These are phyloP conservation scores for Lactarius trivialis DNA, from an alignment of 768 basidiomycete species.

Conservation along the genomic window DNA sequence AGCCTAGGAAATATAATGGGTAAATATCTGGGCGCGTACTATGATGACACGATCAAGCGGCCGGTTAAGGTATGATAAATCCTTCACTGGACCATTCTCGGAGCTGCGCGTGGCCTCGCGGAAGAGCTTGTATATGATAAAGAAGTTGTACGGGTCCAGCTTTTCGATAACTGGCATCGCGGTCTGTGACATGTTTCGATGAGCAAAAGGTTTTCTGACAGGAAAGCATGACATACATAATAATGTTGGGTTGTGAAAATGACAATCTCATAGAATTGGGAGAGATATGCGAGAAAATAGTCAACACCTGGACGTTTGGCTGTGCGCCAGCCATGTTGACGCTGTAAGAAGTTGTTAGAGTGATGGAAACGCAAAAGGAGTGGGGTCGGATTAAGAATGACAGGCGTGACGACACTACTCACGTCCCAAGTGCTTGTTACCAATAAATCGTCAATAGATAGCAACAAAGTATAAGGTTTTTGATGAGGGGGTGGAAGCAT, in stretches of 20 bases:
- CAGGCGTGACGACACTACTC: conserved; percentile 33
- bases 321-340: conserved; percentile 92
- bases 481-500: conserved; percentile 75
- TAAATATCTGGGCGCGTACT: not conserved
- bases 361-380: not conserved
- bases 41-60: conserved; percentile 20
- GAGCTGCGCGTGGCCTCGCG: conserved; percentile 83
- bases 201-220: not conserved
- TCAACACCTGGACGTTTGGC: conserved; percentile 97
- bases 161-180: conserved; percentile 85
- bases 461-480: conserved; percentile 85
- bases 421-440: conserved; percentile 96
- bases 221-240: conserved; percentile 52
- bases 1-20: conserved; percentile 42
- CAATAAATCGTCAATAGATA: conserved; percentile 89
- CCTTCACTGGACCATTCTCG: conserved; percentile 86
- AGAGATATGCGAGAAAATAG: conserved; percentile 95
- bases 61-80: conserved; percentile 91
- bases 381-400: not conserved
- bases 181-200: conserved; percentile 45
- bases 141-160: conserved; percentile 89
- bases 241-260: conserved; percentile 87
- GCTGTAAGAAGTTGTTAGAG: conserved; percentile 37
- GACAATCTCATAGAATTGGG: conserved; percentile 97
- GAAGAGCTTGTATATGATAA: conserved; percentile 84